phyloP scores from a whole-genome alignment of 768 basidiomycete genomes.

The Pleurotus citrinopileatus region DNA sequence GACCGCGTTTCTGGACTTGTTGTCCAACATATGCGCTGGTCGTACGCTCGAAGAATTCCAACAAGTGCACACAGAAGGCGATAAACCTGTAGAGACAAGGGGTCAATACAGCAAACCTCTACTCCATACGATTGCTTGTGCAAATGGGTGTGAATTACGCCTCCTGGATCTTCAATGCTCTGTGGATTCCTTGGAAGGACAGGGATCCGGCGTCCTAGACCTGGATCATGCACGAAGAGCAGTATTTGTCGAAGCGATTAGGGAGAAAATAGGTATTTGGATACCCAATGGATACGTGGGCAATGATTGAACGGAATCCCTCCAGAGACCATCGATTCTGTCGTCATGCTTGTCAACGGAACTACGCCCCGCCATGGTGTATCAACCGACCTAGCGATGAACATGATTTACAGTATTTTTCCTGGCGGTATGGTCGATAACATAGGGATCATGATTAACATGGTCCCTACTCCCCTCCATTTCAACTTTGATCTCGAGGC shows the following conservation, averaged over 20 bases:
- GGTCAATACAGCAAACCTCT: neutral
- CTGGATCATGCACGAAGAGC: slow-evolving; percentile 21
- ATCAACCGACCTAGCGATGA: slow-evolving; percentile 21
- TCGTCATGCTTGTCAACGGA: slow-evolving; percentile 25
- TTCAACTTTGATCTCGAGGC: slow-evolving; percentile 19
- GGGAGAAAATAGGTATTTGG: slow-evolving; percentile 13
- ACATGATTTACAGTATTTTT: slow-evolving; percentile 19
- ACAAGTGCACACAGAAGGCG: neutral
- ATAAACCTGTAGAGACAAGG: neutral
- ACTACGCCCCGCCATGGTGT: slow-evolving; percentile 18
- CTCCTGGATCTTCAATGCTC: slow-evolving; percentile 26
- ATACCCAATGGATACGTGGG: neutral
- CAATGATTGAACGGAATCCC: neutral
- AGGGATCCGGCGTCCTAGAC: slow-evolving; percentile 19
- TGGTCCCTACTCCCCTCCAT: slow-evolving; percentile 15
- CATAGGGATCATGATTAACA: slow-evolving; percentile 24
- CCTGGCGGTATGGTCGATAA: slow-evolving; percentile 20
- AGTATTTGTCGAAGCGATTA: slow-evolving; percentile 20
- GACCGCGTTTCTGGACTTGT: neutral
- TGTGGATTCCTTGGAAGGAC: slow-evolving; percentile 13
- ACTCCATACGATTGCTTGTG: neutral
- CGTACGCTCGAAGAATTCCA: slow-evolving; percentile 7
- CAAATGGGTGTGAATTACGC: neutral
- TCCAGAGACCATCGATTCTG: slow-evolving; percentile 16
- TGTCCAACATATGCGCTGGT: slow-evolving; percentile 1